Evolutionary conservation across 2,329 filamentous ascomycete genomes (phyloP).

Genomic region (Venturia effusa): DNA sequence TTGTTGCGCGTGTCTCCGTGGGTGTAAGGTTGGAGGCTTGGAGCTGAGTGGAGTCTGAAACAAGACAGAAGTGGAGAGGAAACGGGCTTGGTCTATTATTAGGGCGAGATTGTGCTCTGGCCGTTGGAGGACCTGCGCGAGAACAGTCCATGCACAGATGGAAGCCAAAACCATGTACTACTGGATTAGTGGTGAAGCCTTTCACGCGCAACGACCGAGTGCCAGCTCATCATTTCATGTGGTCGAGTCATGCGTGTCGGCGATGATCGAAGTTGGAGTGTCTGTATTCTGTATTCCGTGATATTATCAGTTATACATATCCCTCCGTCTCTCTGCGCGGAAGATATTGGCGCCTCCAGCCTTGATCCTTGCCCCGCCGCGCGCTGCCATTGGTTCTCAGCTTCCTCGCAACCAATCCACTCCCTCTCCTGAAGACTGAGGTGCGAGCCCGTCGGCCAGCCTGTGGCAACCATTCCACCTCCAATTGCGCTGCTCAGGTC

Average conservation of each 20-base stretch:
- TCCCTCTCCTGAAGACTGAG: no score
- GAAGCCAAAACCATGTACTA: no score
- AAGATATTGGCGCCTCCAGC: conserved; percentile 3
- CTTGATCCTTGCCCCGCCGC: background rate
- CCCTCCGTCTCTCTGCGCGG: conserved; percentile 4
- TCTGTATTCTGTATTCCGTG: no score
- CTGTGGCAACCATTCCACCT: background rate
- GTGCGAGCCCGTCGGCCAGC: conserved; percentile 1
- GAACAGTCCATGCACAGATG: no score
- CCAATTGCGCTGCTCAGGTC: no score
- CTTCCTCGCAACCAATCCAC: conserved; percentile 1
- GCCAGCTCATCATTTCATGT: background rate
- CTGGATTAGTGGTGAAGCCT: background rate
- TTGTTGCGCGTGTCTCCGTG: no score
- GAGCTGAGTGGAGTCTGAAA: background rate
- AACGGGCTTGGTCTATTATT: background rate
- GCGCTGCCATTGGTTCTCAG: no score
- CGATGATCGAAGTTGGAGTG: no score
- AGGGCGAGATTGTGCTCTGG: background rate
- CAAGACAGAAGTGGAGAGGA: background rate
- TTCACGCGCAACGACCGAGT: background rate
- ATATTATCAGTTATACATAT: background rate
- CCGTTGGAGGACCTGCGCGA: no score
- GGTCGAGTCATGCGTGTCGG: background rate
- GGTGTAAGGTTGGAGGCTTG: no score